Percentiles rank a stretch among this genome's conserved stretches.
Conservation (phyloP, 345 rosid species). For the Rhizophora mangle region DNA sequence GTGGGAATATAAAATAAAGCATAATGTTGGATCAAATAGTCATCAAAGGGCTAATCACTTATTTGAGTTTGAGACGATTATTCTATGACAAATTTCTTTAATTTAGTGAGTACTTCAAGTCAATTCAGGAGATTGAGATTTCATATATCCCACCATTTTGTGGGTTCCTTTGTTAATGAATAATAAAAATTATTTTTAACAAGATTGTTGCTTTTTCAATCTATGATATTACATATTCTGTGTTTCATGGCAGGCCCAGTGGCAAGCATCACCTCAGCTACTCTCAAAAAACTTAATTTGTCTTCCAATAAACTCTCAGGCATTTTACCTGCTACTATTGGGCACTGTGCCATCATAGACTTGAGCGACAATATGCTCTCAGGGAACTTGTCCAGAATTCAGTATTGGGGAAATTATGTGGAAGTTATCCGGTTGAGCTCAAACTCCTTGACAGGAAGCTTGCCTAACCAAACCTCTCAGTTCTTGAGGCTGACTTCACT, state of each 20-base stretch:
- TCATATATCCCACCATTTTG: too few relatives aligned
- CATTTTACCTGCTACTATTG: slow-evolving; percentile 54
- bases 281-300: slow-evolving; percentile 69
- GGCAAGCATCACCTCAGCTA: slow-evolving; percentile 63
- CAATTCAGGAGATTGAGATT: too few relatives aligned
- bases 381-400: slow-evolving; percentile 68
- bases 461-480: slow-evolving; percentile 64
- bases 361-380: slow-evolving; percentile 68
- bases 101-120: too few relatives aligned
- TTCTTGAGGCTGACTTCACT: slow-evolving; percentile 68
- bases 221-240: neutral
- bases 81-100: too few relatives aligned
- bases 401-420: slow-evolving; percentile 74
- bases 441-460: slow-evolving; percentile 58
- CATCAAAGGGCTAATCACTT: too few relatives aligned
- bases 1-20: too few relatives aligned
- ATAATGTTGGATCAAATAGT: too few relatives aligned
- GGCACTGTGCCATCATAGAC: slow-evolving; percentile 68
- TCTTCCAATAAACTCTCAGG: slow-evolving; percentile 79
- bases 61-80: too few relatives aligned
- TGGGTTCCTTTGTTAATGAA: neutral
- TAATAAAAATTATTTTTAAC: neutral
- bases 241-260: slow-evolving; percentile 59
- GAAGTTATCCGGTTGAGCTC: slow-evolving; percentile 73
- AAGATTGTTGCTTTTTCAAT: neutral